These are phyloP conservation scores for Fonsecaea pedrosoi DNA, from an alignment of 2,329 filamentous ascomycete genomes.

Conservation along the genomic window DNA sequence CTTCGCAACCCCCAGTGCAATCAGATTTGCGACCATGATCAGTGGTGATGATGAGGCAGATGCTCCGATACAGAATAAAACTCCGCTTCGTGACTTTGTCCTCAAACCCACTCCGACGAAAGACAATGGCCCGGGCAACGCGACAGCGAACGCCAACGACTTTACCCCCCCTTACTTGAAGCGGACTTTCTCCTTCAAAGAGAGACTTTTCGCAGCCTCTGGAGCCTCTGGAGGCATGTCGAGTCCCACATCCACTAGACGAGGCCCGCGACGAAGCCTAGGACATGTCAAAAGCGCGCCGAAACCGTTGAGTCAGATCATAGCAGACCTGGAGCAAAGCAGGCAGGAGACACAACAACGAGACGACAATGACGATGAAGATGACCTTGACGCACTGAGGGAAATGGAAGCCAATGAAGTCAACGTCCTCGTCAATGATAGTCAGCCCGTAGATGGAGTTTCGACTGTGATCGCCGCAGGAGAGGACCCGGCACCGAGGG, in stretches of 20 bases:
- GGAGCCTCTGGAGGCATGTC: constrained; percentile 1
- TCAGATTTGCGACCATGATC: constrained; percentile 50
- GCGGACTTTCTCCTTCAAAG: constrained; percentile 40
- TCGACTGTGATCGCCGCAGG: constrained; percentile 25
- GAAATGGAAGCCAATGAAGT: constrained; percentile 51
- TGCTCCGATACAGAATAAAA: constrained; percentile 38
- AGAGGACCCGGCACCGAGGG: constrained; percentile 18
- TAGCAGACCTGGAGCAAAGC: constrained; percentile 28
- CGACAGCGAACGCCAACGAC: constrained; percentile 16
- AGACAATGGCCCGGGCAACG: neutral
- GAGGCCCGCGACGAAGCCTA: constrained; percentile 26
- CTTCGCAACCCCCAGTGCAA: constrained; percentile 54
- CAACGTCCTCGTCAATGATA: constrained; percentile 47
- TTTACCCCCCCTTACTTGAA: constrained; percentile 39
- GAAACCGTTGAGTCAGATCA: constrained; percentile 36
- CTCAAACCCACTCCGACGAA: constrained; percentile 26
- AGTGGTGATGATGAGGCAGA: constrained; percentile 20
- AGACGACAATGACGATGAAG: constrained; percentile 42
- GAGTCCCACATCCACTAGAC: constrained; percentile 23
- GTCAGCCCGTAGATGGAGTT: constrained; percentile 41
- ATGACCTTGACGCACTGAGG: constrained; percentile 52
- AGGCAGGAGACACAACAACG: constrained; percentile 4
- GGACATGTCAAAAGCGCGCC: constrained; percentile 26
- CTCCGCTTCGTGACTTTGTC: constrained; percentile 29
- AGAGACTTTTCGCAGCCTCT: constrained; percentile 38